A percentile compares a stretch with the other conserved stretches of the same genome.
phyloP scores from a whole-genome alignment of 139 green algal species.

The Deuterostichococcus epilithicus region DNA sequence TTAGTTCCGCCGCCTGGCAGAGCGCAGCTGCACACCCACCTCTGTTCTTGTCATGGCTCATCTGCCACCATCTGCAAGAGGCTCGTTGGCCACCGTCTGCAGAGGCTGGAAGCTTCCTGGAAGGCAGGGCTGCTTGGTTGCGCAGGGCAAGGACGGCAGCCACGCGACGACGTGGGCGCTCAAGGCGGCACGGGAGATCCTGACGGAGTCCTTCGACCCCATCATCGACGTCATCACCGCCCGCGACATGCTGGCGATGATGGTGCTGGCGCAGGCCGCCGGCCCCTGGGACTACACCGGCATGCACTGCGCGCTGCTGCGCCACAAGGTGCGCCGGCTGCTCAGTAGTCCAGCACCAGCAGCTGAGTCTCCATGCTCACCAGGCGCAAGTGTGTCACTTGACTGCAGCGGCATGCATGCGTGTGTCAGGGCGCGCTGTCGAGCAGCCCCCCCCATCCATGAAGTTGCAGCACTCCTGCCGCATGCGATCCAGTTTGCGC shows the following conservation, averaged over 20 bases:
- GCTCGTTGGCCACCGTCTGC: not conserved
- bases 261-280: constrained; percentile 63
- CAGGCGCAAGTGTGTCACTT: not conserved
- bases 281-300: constrained; percentile 82
- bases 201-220: constrained; percentile 80
- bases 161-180: constrained; percentile 24
- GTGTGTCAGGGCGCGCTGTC: not conserved
- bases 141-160: constrained; percentile 37
- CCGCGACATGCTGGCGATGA: constrained; percentile 80
- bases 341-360: not conserved
- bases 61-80: too few relatives aligned
- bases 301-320: constrained; percentile 79
- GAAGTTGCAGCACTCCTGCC: too few relatives aligned
- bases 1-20: too few relatives aligned
- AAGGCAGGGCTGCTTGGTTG: constrained; percentile 2
- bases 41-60: too few relatives aligned
- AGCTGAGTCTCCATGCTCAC: too few relatives aligned
- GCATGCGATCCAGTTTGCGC: not conserved
- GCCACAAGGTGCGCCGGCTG: constrained; percentile 39
- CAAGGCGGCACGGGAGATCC: constrained; percentile 24
- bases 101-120: too few relatives aligned
- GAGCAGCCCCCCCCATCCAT: not conserved
- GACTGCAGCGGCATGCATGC: constrained; percentile 9
- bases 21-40: too few relatives aligned
- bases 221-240: constrained; percentile 76